These are phyloP conservation scores for Bipolaris cookei DNA, from an alignment of 2,329 filamentous ascomycete species.

Conservation along the genomic window DNA sequence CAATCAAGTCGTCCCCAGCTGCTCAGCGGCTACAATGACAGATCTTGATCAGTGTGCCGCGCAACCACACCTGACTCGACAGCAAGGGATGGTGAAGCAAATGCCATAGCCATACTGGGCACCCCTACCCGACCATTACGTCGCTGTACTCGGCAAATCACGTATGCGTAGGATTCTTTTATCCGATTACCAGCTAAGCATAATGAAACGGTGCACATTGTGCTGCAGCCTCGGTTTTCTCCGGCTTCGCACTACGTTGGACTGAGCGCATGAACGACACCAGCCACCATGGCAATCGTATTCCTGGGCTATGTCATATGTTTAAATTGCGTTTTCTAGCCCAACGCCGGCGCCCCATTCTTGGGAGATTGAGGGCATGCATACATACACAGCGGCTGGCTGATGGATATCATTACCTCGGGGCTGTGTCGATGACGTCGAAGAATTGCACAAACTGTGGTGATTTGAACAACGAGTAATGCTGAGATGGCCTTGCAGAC, in stretches of 20 bases:
- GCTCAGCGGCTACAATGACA: conserved; percentile 1
- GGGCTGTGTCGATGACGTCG: neutral
- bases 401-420: neutral
- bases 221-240: neutral
- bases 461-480: neutral
- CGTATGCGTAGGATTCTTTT: neutral
- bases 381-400: conserved; percentile 3
- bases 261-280: conserved; percentile 6
- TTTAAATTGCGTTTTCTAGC: conserved; percentile 12
- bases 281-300: neutral
- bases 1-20: conserved; percentile 2
- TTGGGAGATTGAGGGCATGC: neutral
- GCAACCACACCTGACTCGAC: conserved; percentile 1
- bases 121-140: neutral
- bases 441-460: neutral
- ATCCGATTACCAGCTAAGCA: neutral
- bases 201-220: conserved; percentile 5
- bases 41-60: conserved; percentile 1
- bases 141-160: neutral
- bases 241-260: neutral
- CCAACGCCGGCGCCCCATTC: conserved; percentile 8
- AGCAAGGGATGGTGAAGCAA: conserved; percentile 5
- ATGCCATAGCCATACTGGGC: conserved; percentile 4
- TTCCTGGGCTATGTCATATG: conserved; percentile 9
- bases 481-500: neutral